Evolutionary conservation across 2,329 filamentous ascomycete species (phyloP).

Genomic region (Nemania sp.): DNA sequence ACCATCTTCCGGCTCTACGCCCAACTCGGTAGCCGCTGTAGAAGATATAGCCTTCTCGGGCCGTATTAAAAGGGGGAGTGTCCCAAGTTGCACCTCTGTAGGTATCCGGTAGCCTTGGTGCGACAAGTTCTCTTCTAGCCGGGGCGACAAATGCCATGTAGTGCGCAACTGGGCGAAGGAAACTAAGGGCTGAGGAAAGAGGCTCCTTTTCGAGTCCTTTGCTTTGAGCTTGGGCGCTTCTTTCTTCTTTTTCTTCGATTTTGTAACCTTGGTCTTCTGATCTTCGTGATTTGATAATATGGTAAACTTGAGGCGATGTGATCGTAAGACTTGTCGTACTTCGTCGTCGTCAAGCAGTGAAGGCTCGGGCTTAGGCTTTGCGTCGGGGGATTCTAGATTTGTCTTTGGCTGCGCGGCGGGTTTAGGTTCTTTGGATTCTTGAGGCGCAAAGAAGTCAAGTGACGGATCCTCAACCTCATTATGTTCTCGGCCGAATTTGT

Average conservation of each 20-base stretch:
- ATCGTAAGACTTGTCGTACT: conserved; percentile 78
- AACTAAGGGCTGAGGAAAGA: conserved; percentile 84
- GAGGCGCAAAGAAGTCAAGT: conserved; percentile 70
- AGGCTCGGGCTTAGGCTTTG: conserved; percentile 42
- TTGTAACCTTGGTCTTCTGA: conserved; percentile 66
- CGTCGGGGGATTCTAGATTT: conserved; percentile 30
- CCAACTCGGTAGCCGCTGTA: conserved; percentile 52
- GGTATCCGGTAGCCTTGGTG: conserved; percentile 88
- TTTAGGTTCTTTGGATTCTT: conserved; percentile 53
- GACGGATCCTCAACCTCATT: conserved; percentile 55
- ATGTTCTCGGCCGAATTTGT: conserved; percentile 44
- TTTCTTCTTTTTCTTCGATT: conserved; percentile 67
- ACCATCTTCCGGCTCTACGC: conserved; percentile 46
- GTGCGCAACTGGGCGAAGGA: conserved; percentile 79
- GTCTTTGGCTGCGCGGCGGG: conserved; percentile 40
- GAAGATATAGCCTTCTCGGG: conserved; percentile 62
- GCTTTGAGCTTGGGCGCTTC: conserved; percentile 59
- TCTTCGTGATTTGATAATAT: conserved; percentile 70
- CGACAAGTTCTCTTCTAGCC: conserved; percentile 81
- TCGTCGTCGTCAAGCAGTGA: conserved; percentile 73
- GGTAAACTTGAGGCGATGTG: conserved; percentile 86
- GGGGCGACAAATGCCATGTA: conserved; percentile 78
- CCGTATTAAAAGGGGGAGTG: conserved; percentile 80
- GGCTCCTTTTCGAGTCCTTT: conserved; percentile 67
- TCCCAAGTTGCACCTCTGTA: conserved; percentile 93